Conservation (phyloP, 2,329 filamentous ascomycete species). For the Grosmannia clavigera region DNA sequence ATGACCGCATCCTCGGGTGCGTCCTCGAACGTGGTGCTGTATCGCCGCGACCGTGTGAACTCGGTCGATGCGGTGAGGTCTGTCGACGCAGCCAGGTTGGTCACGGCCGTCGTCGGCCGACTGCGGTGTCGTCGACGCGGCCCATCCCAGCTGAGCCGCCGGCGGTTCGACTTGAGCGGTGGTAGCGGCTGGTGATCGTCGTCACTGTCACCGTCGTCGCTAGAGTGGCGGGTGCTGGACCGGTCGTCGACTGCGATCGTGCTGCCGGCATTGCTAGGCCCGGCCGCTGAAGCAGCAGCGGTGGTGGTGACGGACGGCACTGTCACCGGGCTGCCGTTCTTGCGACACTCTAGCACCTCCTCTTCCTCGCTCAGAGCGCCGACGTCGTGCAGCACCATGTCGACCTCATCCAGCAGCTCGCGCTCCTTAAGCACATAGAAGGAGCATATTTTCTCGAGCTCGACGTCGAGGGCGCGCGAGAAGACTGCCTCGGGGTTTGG, state of each 20-base stretch:
- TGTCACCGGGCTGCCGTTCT: neutral
- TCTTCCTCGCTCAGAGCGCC: constrained; percentile 52
- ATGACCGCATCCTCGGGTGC: constrained; percentile 62
- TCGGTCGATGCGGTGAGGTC: constrained; percentile 54
- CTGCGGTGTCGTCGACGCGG: constrained; percentile 3
- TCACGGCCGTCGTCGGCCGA: neutral
- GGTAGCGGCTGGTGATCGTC: constrained; percentile 35
- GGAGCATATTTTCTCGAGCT: constrained; percentile 85
- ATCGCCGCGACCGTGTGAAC: constrained; percentile 43
- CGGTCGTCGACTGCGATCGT: constrained; percentile 9
- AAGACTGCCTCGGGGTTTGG: constrained; percentile 71
- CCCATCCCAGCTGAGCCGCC: neutral
- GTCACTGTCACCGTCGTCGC: constrained; percentile 47
- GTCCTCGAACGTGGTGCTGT: constrained; percentile 61
- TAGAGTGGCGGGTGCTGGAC: constrained; percentile 31
- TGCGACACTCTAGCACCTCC: constrained; percentile 16
- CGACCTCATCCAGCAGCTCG: constrained; percentile 73
- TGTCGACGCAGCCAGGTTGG: constrained; percentile 26
- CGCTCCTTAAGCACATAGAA: constrained; percentile 86
- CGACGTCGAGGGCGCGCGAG: constrained; percentile 65
- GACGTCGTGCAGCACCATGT: constrained; percentile 63
- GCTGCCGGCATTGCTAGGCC: constrained; percentile 7
- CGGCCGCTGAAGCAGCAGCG: constrained; percentile 9
- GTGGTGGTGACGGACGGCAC: constrained; percentile 9
- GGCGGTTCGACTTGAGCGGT: neutral